Conservation (phyloP, 768 basidiomycete genomes). For the Tulasnella sp. region DNA sequence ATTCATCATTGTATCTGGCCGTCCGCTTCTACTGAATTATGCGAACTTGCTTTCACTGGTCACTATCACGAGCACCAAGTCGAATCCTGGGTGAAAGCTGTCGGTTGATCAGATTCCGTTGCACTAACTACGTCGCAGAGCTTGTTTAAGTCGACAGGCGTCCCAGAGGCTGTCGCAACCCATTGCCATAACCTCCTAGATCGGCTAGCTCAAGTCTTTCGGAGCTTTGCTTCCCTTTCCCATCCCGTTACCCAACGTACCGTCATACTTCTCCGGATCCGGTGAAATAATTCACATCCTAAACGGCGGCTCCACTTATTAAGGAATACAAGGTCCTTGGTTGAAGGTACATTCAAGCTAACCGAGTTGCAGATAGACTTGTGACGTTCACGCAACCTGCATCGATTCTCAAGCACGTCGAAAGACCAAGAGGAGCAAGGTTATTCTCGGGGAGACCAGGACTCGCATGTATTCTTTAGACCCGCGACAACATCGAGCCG, state of each 20-base stretch:
- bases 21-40: conserved; percentile 13
- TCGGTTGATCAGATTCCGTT: no score
- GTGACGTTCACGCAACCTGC: no score
- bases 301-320: not conserved
- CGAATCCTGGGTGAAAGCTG: not conserved
- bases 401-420: not conserved
- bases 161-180: no score
- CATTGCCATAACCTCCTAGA: no score
- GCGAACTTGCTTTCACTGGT: conserved; percentile 6
- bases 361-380: not conserved
- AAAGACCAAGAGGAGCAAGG: not conserved
- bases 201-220: no score
- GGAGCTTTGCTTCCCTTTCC: not conserved
- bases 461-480: not conserved
- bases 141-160: no score
- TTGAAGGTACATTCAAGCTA: not conserved
- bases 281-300: not conserved
- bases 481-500: not conserved
- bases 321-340: not conserved
- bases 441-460: not conserved
- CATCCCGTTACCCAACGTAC: not conserved
- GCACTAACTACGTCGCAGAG: no score
- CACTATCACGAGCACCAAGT: not conserved
- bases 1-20: conserved; percentile 13
- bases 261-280: no score